Conservation (phyloP, 2,329 filamentous ascomycete species). For the Aureobasidium sp. region DNA sequence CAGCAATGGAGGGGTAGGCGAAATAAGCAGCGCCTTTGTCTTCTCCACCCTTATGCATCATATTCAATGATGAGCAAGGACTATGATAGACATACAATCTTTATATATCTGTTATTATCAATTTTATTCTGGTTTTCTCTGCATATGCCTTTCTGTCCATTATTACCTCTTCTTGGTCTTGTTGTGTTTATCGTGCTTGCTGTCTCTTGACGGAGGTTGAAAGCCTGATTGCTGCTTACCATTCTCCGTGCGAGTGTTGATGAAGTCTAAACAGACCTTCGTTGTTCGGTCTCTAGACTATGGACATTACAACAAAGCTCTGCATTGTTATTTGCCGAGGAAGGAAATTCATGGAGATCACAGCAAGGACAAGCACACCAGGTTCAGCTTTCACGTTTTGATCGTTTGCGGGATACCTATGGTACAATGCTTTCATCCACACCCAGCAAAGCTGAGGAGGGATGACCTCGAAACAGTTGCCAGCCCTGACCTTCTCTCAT, state of each 20-base stretch:
- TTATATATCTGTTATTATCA: neutral
- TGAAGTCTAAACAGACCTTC: too few species aligned
- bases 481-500: neutral
- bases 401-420: neutral
- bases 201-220: too few species aligned
- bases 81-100: constrained; percentile 9
- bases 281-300: too few species aligned
- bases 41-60: constrained; percentile 6
- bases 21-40: constrained; percentile 10
- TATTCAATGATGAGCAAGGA: neutral
- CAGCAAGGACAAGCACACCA: neutral
- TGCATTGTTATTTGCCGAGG: too few species aligned
- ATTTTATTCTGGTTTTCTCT: too few species aligned
- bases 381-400: neutral
- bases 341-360: neutral
- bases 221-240: too few species aligned
- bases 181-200: neutral
- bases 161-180: neutral
- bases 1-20: neutral
- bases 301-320: too few species aligned
- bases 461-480: neutral
- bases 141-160: neutral
- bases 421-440: neutral
- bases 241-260: too few species aligned
- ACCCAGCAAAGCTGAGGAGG: neutral